Evolutionary conservation across 2,329 filamentous ascomycete genomes (phyloP), one percentile per base, ranked within the genome.

Genomic region (Podosphaera aphanis): DNA sequence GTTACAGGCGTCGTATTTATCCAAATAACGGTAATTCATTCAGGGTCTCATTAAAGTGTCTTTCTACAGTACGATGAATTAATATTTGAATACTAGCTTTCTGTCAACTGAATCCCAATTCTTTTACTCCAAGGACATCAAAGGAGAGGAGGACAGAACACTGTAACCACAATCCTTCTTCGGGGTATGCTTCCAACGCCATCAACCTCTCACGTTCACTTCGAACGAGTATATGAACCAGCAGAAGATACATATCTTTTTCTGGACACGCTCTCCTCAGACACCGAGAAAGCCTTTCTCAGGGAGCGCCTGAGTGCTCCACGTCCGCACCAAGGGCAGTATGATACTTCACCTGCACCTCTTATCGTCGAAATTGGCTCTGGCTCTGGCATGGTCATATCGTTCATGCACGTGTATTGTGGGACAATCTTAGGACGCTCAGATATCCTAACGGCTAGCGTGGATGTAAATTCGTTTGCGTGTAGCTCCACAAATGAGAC

Each of bases 171-270:
- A n/a, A n/a, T n/a, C n/a, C n/a, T n/a, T n/a, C n/a, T n/a, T 29
- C 36, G n/a, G 10, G 13, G 36, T 19, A 93, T 94, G 86, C 74
- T 98, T 23, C 86, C 88, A 8, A 98, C 90, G 1, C 90, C 90
- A 13, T 83, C 83, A 48, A 98, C 90, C 2, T 82, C 82, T 19
- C 90, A 98, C 64, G 83, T 95, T 49, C 74, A 79, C 46, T 93
- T 86, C 63, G 74, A 83, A 60, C 76, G 79, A 46, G 78, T 95
- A 54, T 98, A 98, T 64, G 86, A 94, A 59, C 90, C 90, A 31
- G 80, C 88, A 10, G 90, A 98, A 63, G 90, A 98, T 65, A 94
- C 86, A 4, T 98, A 84, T 59, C 73, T 98, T 39, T 72, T 98
- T 43, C 74, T 98, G 25, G 88, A 98, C 64, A 93, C 86, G 0